A percentile compares a stretch with the other conserved stretches of the same genome.
Evolutionary conservation across 495 filamentous ascomycete genomes (phyloP).

Genomic region (Neurospora sp.): DNA sequence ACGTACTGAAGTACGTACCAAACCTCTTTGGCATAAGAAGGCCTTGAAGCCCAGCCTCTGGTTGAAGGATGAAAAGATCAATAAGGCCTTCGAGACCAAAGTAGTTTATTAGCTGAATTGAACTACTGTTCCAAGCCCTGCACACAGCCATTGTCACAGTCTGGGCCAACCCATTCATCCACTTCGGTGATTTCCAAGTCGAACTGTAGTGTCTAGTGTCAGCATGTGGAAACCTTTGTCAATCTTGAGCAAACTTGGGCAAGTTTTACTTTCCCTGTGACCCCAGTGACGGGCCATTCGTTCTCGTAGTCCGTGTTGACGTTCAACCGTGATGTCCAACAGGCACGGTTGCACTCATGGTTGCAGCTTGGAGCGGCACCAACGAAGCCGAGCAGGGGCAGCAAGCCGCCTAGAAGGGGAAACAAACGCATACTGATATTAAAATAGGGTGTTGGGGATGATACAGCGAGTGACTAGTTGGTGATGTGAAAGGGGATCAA

Average conservation of each 20-base stretch:
- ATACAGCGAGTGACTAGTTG: not conserved
- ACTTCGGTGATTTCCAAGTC: conserved; percentile 7
- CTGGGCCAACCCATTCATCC: conserved; percentile 16
- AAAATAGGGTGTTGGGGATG: not conserved
- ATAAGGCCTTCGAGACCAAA: no score
- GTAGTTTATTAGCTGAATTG: no score
- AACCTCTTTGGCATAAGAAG: no score
- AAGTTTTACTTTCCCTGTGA: not conserved
- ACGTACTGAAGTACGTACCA: no score
- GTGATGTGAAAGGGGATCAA: not conserved
- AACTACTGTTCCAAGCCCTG: no score
- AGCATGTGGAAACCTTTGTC: not conserved
- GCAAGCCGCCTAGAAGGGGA: not conserved
- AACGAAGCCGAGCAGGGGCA: not conserved
- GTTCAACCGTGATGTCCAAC: conserved; percentile 1
- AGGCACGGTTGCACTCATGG: conserved; percentile 10
- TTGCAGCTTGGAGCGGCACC: conserved; percentile 15
- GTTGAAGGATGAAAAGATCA: no score
- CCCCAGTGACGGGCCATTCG: not conserved
- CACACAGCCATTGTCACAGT: no score
- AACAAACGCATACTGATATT: not conserved
- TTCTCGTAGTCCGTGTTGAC: conserved; percentile 4
- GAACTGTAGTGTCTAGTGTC: conserved; percentile 9
- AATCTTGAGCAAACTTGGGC: not conserved
- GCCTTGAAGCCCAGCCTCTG: no score